Evolutionary conservation across 208 protist species (phyloP).

Genomic region (Acanthamoeba culbertsoni): DNA sequence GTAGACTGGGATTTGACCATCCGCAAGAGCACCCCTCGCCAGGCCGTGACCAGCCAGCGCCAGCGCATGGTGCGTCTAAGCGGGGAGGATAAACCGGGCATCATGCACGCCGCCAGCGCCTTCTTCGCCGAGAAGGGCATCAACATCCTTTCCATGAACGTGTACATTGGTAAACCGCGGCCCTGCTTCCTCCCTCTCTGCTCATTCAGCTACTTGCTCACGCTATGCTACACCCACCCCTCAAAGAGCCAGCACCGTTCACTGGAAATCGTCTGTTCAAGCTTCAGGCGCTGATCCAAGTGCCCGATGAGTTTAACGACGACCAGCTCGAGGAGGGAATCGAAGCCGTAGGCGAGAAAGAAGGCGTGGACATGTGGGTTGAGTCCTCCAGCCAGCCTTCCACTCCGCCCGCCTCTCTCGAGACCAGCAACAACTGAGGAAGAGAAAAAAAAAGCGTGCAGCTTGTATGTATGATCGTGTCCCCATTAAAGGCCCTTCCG

Average conservation of each 20-base stretch:
- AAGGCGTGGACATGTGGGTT: constrained; percentile 45
- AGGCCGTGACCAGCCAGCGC: not conserved
- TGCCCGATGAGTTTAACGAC: not conserved
- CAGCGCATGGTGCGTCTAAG: not conserved
- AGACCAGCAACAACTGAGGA: not conserved
- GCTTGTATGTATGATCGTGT: no score
- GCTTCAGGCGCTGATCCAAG: constrained; percentile 1
- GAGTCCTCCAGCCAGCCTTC: not conserved
- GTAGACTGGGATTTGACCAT: constrained; percentile 39
- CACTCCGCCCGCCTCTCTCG: not conserved
- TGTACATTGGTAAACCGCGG: not conserved
- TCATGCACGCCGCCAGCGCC: constrained; percentile 21
- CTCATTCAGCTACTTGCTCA: not conserved
- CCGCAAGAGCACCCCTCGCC: not conserved
- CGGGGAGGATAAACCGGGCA: constrained; percentile 38
- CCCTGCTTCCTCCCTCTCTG: not conserved
- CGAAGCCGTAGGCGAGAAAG: not conserved
- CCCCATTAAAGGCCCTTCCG: no score
- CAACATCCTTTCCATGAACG: constrained; percentile 42
- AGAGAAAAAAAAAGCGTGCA: not conserved
- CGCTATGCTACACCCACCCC: not conserved
- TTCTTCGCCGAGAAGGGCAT: constrained; percentile 3
- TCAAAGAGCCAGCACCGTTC: constrained; percentile 28
- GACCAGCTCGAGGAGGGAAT: constrained; percentile 26
- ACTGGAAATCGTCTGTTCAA: constrained; percentile 1